Evolutionary conservation across 441 rosid genomes (phyloP).

Genomic region (Erodium trifolium): DNA sequence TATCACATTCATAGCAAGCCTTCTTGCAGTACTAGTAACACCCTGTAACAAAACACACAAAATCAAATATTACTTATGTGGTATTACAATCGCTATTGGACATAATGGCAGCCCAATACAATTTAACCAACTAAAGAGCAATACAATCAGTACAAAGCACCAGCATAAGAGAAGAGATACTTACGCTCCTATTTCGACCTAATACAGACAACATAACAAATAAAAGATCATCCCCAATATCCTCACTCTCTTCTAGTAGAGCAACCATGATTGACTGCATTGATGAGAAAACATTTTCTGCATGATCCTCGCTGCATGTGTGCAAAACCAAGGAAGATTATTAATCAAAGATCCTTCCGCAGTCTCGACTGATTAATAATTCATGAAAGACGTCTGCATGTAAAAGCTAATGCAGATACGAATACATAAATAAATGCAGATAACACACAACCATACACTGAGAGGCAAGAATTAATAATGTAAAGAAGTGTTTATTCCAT

Average conservation of each 20-base stretch:
- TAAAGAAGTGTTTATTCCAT: neutral
- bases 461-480: too few relatives aligned
- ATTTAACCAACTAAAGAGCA: constrained; percentile 12
- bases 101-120: constrained; percentile 10
- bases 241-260: constrained; percentile 94
- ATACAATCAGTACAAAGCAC: neutral
- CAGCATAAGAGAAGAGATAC: constrained; percentile 24
- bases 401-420: neutral
- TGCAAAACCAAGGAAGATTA: constrained; percentile 13
- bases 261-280: constrained; percentile 88
- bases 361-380: constrained; percentile 9
- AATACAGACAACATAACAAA: constrained; percentile 58
- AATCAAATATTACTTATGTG: constrained; percentile 21
- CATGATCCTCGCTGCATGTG: constrained; percentile 84
- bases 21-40: constrained; percentile 59
- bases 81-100: too few relatives aligned
- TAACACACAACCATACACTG: too few relatives aligned
- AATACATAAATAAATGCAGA: too few relatives aligned
- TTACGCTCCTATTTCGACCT: constrained; percentile 74
- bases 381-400: neutral
- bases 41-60: constrained; percentile 46
- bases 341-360: constrained; percentile 8
- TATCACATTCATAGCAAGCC: constrained; percentile 88
- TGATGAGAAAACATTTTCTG: constrained; percentile 74
- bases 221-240: constrained; percentile 75